Evolutionary conservation across 2,329 filamentous ascomycete species (phyloP).

Genomic region (Penicillium sp.): DNA sequence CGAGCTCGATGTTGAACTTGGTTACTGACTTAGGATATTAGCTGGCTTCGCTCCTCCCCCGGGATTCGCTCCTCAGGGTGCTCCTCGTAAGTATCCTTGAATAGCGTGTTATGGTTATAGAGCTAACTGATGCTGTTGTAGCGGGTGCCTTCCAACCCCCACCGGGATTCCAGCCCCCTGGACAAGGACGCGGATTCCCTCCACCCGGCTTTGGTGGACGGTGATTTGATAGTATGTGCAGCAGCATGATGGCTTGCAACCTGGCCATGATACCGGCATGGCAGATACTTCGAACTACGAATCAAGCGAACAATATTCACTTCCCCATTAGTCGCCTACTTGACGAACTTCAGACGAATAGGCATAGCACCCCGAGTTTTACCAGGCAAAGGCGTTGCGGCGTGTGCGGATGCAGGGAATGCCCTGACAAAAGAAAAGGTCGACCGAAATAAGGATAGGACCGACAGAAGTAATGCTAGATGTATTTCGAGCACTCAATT

Average conservation of each 20-base stretch:
- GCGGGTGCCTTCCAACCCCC: constrained; percentile 52
- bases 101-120: too few relatives aligned
- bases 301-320: too few relatives aligned
- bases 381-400: constrained; percentile 37
- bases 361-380: constrained; percentile 24
- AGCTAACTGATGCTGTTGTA: constrained; percentile 36
- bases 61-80: constrained; percentile 40
- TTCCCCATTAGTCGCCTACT: too few relatives aligned
- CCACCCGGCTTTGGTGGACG: constrained; percentile 44
- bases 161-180: constrained; percentile 64
- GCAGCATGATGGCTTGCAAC: too few relatives aligned
- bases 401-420: constrained; percentile 33
- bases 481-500: too few relatives aligned
- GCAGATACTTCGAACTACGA: too few relatives aligned
- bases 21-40: constrained; percentile 19
- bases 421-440: constrained; percentile 23
- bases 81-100: constrained; percentile 44
- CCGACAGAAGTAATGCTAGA: too few relatives aligned
- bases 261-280: too few relatives aligned
- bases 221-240: constrained; percentile 23
- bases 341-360: constrained; percentile 17
- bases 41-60: constrained; percentile 43
- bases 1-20: too few relatives aligned
- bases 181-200: constrained; percentile 45
- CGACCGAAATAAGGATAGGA: constrained; percentile 17